Evolutionary conservation across 352 stramenopile genomes (phyloP).

Genomic region (Phytophthora palmivora): DNA sequence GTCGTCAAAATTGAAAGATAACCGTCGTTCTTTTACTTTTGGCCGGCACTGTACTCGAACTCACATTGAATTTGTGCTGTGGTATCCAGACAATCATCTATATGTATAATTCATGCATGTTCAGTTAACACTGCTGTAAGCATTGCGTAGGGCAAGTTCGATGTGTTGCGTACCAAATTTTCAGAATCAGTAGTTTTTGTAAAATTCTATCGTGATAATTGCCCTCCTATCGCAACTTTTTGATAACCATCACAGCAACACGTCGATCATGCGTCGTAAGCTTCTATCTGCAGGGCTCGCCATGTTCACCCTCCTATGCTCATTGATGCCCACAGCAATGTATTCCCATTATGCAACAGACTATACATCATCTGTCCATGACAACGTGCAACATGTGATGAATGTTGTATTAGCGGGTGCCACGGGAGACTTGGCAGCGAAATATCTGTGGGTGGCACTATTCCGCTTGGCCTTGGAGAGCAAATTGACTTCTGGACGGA

Average conservation of each 20-base stretch:
- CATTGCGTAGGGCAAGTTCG: too few species aligned
- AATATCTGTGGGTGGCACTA: slow-evolving; percentile 84
- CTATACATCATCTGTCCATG: neutral
- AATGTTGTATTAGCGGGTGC: slow-evolving; percentile 69
- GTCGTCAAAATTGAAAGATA: too few species aligned
- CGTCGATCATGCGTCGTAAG: slow-evolving; percentile 6
- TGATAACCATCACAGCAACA: slow-evolving; percentile 17
- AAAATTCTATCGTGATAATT: slow-evolving; percentile 2
- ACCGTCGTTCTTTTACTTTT: too few species aligned
- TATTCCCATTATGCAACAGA: neutral
- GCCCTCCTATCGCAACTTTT: slow-evolving; percentile 12
- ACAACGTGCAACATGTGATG: slow-evolving; percentile 22
- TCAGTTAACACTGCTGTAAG: too few species aligned
- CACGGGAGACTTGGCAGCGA: slow-evolving; percentile 82
- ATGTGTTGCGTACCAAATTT: too few species aligned
- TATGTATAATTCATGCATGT: too few species aligned
- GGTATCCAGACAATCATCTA: too few species aligned
- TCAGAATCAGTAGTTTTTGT: too few species aligned
- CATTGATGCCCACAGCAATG: neutral
- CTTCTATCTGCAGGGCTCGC: slow-evolving; percentile 1
- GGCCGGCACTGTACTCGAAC: too few species aligned
- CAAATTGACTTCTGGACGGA: neutral
- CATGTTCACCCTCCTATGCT: neutral
- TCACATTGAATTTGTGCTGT: too few species aligned
- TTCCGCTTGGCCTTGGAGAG: slow-evolving; percentile 63